Conservation (phyloP, 164 flowering plant genomes). For the Brasenia schreberi region DNA sequence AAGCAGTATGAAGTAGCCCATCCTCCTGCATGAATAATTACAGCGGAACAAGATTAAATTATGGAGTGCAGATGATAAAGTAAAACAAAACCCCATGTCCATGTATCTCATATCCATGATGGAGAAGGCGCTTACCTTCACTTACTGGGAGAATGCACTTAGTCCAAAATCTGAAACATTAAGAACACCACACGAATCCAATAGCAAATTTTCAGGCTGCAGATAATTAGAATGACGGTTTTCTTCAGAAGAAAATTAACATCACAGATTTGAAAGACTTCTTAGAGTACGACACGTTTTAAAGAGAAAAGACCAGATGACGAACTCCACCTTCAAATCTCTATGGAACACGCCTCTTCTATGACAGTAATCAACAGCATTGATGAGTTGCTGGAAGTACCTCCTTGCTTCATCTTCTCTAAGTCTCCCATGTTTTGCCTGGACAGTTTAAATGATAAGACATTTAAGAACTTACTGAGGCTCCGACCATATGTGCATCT, state of each 20-base stretch:
- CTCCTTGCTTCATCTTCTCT: conserved; percentile 76
- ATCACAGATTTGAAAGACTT: neutral
- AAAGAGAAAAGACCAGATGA: too few species aligned
- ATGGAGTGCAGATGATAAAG: too few species aligned
- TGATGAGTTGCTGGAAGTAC: conserved; percentile 82
- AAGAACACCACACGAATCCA: conserved; percentile 40
- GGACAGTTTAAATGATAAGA: neutral
- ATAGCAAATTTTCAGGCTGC: conserved; percentile 62
- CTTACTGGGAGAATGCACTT: conserved; percentile 52
- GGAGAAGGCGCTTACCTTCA: conserved; percentile 20
- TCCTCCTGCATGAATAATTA: conserved; percentile 38
- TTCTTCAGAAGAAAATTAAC: neutral
- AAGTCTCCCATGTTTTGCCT: conserved; percentile 64
- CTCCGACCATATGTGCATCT: neutral
- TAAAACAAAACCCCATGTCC: too few species aligned
- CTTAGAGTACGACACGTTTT: too few species aligned
- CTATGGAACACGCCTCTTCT: conserved; percentile 85
- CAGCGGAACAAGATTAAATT: too few species aligned
- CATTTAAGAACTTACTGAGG: neutral
- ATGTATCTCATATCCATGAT: too few species aligned
- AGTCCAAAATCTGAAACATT: conserved; percentile 68
- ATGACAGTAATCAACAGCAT: conserved; percentile 85
- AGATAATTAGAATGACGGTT: neutral
- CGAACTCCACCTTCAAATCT: conserved; percentile 57
- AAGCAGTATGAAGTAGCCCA: conserved; percentile 88